Evolutionary conservation across 805 yeast species (phyloP).

Genomic region (Kodamaea leandrae): DNA sequence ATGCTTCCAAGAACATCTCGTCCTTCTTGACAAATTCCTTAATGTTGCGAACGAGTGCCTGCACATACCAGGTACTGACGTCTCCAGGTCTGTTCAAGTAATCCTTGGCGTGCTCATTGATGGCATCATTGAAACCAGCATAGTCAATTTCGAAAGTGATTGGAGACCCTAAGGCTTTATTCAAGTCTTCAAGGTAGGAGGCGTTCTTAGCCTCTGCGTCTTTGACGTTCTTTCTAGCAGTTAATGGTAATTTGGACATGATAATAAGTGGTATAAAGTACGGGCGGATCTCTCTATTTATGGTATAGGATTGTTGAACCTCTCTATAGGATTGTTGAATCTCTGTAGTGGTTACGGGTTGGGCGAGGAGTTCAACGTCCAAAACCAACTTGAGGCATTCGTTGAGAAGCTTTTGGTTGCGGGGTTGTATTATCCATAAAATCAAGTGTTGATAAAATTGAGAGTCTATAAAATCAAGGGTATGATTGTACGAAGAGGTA

Average conservation of each 20-base stretch:
- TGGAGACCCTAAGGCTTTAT: background rate
- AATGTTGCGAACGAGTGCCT: background rate
- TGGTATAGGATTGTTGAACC: too few relatives aligned
- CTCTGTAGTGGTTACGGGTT: too few relatives aligned
- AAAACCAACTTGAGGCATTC: too few relatives aligned
- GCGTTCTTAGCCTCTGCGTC: conserved; percentile 4
- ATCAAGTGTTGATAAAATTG: too few relatives aligned
- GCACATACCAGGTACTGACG: background rate
- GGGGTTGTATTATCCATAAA: too few relatives aligned
- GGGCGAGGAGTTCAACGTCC: too few relatives aligned
- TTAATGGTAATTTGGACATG: conserved; percentile 6
- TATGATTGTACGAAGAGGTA: too few relatives aligned
- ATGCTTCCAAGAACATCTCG: background rate
- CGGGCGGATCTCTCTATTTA: too few relatives aligned
- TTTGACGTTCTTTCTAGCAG: conserved; percentile 4
- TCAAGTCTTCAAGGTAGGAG: background rate
- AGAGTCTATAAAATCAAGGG: too few relatives aligned
- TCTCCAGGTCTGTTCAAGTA: background rate
- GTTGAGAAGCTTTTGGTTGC: too few relatives aligned
- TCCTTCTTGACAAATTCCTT: background rate
- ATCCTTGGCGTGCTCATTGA: background rate
- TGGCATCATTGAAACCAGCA: background rate
- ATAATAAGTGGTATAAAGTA: too few relatives aligned
- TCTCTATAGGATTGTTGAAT: too few relatives aligned
- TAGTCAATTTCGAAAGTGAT: background rate